phyloP scores from a whole-genome alignment of 805 yeast genomes.

The Ogataea naganishii region DNA sequence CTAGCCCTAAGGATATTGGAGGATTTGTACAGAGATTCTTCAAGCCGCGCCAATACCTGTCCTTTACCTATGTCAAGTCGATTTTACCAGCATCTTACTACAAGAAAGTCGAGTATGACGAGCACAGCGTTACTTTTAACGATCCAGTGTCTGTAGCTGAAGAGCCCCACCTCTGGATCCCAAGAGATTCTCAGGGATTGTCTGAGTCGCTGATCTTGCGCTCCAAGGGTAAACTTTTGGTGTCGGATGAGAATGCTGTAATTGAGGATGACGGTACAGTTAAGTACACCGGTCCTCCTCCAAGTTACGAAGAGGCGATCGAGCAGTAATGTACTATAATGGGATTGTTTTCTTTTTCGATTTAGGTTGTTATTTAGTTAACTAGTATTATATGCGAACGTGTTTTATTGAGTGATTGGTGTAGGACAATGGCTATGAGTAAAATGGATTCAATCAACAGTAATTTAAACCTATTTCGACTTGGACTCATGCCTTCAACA shows the following conservation, averaged over 20 bases:
- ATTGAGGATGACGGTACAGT: slow-evolving; percentile 50
- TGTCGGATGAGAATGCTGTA: slow-evolving; percentile 48
- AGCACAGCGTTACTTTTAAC: slow-evolving; percentile 24
- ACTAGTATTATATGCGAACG: neutral
- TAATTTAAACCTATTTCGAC: too few relatives aligned
- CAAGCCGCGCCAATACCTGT: slow-evolving; percentile 30
- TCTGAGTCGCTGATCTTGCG: slow-evolving; percentile 48
- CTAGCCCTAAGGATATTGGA: slow-evolving; percentile 6
- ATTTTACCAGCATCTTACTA: slow-evolving; percentile 30
- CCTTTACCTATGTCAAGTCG: slow-evolving; percentile 31
- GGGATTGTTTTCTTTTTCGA: neutral
- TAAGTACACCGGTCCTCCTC: slow-evolving; percentile 57
- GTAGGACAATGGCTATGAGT: too few relatives aligned
- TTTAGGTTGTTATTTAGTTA: neutral
- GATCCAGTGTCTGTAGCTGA: slow-evolving; percentile 50
- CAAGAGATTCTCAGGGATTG: slow-evolving; percentile 60
- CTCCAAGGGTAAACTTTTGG: slow-evolving; percentile 47
- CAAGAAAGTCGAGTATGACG: slow-evolving; percentile 11
- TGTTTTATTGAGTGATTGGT: too few relatives aligned
- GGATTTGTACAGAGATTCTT: slow-evolving; percentile 25
- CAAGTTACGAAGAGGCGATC: slow-evolving; percentile 49
- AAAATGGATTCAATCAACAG: too few relatives aligned
- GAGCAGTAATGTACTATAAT: slow-evolving; percentile 8
- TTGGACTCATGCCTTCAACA: too few relatives aligned
- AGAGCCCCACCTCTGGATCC: slow-evolving; percentile 63